These are phyloP conservation scores for Larix kaempferi DNA, from an alignment of 75 land plant genomes.

Conservation along the genomic window DNA sequence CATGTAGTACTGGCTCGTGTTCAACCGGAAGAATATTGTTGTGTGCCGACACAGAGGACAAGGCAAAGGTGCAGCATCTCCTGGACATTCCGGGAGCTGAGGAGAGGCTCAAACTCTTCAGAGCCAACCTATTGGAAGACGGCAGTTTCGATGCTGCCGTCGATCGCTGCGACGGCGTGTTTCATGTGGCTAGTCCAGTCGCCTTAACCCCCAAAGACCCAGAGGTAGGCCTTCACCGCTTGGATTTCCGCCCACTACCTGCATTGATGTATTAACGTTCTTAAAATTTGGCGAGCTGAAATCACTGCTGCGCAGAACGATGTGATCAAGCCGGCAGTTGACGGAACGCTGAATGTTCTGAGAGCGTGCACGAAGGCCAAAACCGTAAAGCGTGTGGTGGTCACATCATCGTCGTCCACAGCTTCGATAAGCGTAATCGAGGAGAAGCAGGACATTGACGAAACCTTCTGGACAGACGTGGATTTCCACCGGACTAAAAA, in stretches of 20 bases:
- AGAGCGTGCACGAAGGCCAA: constrained; percentile 30
- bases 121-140: constrained; percentile 74
- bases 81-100: constrained; percentile 65
- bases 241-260: too few relatives aligned
- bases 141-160: constrained; percentile 82
- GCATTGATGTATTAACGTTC: too few relatives aligned
- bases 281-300: background rate
- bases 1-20: too few relatives aligned
- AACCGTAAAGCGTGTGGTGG: constrained; percentile 22
- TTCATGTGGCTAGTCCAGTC: constrained; percentile 86
- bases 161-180: constrained; percentile 73
- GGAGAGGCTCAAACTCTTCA: constrained; percentile 65
- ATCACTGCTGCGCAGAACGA: background rate
- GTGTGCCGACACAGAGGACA: constrained; percentile 32
- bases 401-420: constrained; percentile 33
- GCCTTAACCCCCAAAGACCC: background rate
- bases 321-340: constrained; percentile 18
- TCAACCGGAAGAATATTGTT: too few relatives aligned
- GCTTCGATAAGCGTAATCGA: background rate
- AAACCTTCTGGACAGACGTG: constrained; percentile 7
- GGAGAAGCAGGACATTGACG: background rate
- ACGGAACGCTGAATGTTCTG: constrained; percentile 33
- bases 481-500: background rate
- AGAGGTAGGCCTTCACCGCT: too few relatives aligned
- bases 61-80: constrained; percentile 57